phyloP scores from a whole-genome alignment of 2,329 filamentous ascomycete species.

The Trichoderma breve region DNA sequence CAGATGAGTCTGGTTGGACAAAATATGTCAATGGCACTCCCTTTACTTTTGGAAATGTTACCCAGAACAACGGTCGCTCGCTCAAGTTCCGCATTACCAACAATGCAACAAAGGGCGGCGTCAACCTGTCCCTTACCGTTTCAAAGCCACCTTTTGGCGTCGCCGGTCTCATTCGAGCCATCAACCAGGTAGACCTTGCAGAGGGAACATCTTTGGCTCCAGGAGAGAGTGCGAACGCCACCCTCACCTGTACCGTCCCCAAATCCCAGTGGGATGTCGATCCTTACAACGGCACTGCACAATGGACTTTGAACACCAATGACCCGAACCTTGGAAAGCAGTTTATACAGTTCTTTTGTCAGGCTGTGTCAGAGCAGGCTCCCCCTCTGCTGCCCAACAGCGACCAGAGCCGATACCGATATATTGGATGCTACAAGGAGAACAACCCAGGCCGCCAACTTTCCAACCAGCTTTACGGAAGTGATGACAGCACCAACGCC shows the following conservation, averaged over 20 bases:
- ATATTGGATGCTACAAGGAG: constrained; percentile 55
- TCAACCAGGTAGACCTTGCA: constrained; percentile 56
- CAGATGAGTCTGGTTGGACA: constrained; percentile 51
- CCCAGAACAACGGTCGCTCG: constrained; percentile 47
- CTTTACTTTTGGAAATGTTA: constrained; percentile 57
- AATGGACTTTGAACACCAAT: constrained; percentile 58
- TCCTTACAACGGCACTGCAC: constrained; percentile 46
- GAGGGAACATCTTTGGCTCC: constrained; percentile 53
- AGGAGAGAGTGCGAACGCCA: constrained; percentile 51
- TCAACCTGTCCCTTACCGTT: constrained; percentile 53
- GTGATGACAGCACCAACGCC: constrained; percentile 41
- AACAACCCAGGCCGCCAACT: constrained; percentile 56
- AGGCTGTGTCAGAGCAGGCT: constrained; percentile 51
- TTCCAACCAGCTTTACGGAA: constrained; percentile 40
- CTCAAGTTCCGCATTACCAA: constrained; percentile 56
- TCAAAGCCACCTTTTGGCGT: constrained; percentile 61
- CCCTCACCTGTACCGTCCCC: constrained; percentile 54
- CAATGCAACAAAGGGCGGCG: constrained; percentile 43
- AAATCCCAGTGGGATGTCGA: constrained; percentile 57
- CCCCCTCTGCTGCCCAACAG: constrained; percentile 46
- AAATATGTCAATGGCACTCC: constrained; percentile 41
- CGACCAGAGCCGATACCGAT: constrained; percentile 46
- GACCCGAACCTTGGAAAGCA: constrained; percentile 53
- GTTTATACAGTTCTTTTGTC: constrained; percentile 50
- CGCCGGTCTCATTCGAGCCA: constrained; percentile 51